Evolutionary conservation across 345 rosid genomes (phyloP), one percentile per base, ranked within the genome.

Genomic region (Brassica carinata): DNA sequence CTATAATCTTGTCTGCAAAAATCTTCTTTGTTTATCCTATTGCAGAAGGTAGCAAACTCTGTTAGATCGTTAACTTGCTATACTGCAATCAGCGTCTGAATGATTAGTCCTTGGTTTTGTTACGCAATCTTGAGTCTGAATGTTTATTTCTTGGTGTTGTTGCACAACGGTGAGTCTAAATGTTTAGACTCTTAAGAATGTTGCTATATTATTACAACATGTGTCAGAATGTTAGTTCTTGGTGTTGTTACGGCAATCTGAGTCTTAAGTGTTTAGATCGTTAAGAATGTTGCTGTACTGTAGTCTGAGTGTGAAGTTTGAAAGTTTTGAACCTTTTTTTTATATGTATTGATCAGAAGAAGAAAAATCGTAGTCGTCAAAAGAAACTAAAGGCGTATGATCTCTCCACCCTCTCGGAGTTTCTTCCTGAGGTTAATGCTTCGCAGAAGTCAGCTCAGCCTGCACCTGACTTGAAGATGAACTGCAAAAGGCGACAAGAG

Each of bases 351-450:
- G 40, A 66, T 34, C 90, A 89, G 91, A 90, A 87, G 67, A 88
- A 83, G 81, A 90, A 85, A 70, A 77, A 67, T 18, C 85, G 86
- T 8, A 79, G 90, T 19, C 87, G 91, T 14, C 93, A 89, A 80
- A 89, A 85, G 84, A 93, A 89, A 79, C 85, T 92, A 83, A 92
- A 87, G 81, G 91, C 87, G 17, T 89, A 86, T 79, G 91, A 92
- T 69, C 90, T 96, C 71, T 78, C 99, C 40, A 17, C 75, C 14
- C 94, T 93, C 64, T 81, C 91, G 0, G 96, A 96, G 48, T 88
- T 89, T 84, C 98, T 96, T 59, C 99, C 96, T 0, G 96, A 91
- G 77, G 57, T 86, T 53, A 86, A 81, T 82, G 71, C 88, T 10
- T 59, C 13, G 57, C 59, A 45, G 69, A 76, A 74, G 67, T 81